These are phyloP conservation scores for Colletotrichum graminicola DNA, from an alignment of 2,329 filamentous ascomycete species.

Conservation along the genomic window DNA sequence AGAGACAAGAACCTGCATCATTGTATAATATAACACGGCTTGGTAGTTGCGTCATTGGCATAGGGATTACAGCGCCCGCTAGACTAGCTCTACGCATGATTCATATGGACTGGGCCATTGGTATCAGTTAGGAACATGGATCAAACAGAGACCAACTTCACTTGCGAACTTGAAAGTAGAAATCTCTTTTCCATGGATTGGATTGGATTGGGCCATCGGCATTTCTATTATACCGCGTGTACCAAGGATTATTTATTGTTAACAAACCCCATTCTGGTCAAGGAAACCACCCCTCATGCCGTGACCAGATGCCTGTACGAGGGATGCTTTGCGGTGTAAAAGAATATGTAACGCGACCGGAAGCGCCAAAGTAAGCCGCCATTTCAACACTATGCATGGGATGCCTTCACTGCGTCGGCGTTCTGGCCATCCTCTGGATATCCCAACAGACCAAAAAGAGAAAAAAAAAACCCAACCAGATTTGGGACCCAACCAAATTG, in stretches of 20 bases:
- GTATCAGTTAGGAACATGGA: background rate
- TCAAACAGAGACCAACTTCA: background rate
- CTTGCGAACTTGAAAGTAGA: no score
- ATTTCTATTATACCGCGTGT: constrained; percentile 37
- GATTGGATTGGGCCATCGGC: constrained; percentile 3
- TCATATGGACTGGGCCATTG: no score
- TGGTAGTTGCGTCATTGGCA: no score
- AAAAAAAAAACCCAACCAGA: no score
- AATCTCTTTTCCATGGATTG: background rate
- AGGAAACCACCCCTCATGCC: background rate
- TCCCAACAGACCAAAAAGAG: constrained; percentile 27
- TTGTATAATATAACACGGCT: background rate
- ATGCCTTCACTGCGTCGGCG: constrained; percentile 34
- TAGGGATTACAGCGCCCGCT: background rate
- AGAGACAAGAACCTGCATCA: background rate
- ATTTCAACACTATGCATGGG: constrained; percentile 37
- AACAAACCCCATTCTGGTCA: constrained; percentile 13
- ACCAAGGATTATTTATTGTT: constrained; percentile 9
- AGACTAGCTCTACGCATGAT: no score
- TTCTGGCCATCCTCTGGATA: constrained; percentile 40
- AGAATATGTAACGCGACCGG: constrained; percentile 18
- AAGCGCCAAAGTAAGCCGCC: constrained; percentile 17
- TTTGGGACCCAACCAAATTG: no score
- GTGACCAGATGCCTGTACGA: constrained; percentile 8
- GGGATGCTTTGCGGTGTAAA: constrained; percentile 12